Evolutionary conservation across 2,329 filamentous ascomycete species (phyloP).

Genomic region (Mycosphaerella arachidis): DNA sequence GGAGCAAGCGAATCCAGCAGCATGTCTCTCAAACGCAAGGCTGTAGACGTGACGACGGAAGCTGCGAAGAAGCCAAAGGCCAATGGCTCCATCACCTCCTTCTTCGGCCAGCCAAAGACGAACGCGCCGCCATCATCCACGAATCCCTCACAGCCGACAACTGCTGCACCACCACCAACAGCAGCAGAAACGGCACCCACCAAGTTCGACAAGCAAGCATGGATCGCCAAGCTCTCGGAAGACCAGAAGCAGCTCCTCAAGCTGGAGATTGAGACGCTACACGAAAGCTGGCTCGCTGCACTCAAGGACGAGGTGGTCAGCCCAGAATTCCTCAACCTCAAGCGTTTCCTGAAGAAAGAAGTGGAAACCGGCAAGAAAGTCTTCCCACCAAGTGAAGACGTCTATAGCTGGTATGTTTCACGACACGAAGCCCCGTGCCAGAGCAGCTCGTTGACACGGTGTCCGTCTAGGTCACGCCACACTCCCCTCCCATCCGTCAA

Average conservation of each 20-base stretch:
- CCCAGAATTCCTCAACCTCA: conserved; percentile 79
- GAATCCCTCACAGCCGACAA: conserved; percentile 24
- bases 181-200: conserved; percentile 30
- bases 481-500: conserved; percentile 86
- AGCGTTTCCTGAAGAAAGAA: conserved; percentile 80
- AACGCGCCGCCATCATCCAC: conserved; percentile 29
- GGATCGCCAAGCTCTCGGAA: conserved; percentile 70
- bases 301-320: conserved; percentile 80
- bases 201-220: conserved; percentile 84
- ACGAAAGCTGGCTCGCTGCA: conserved; percentile 85
- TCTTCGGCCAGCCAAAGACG: conserved; percentile 70
- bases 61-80: conserved; percentile 50
- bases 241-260: conserved; percentile 80
- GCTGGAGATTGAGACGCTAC: conserved; percentile 86
- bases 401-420: conserved; percentile 78
- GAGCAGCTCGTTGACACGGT: background rate
- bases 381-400: conserved; percentile 81
- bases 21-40: conserved; percentile 52
- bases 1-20: conserved; percentile 4
- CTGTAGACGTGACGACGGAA: conserved; percentile 40
- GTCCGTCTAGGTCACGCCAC: conserved; percentile 70
- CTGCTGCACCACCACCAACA: conserved; percentile 30
- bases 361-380: conserved; percentile 67
- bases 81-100: conserved; percentile 79
- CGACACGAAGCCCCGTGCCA: conserved; percentile 1